Conservation (phyloP, 306 rosid species). For the Lathyrus tuberosus region DNA sequence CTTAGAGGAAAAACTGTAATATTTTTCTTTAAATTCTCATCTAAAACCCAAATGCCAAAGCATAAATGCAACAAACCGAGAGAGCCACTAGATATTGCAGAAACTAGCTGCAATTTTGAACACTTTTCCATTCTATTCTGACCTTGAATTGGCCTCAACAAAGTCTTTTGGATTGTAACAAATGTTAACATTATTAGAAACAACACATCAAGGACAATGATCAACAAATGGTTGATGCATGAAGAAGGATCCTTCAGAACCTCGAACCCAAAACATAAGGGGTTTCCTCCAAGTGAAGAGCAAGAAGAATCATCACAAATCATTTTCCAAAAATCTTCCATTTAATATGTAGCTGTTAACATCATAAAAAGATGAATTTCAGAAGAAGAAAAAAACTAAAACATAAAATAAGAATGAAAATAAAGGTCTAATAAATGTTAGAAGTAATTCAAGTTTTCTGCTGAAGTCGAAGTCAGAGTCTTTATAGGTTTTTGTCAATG, state of each 20-base stretch:
- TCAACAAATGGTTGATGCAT: conserved; percentile 52
- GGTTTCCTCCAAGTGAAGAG: conserved; percentile 29
- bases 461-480: too few relatives aligned
- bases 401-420: too few relatives aligned
- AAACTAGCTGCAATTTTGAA: conserved; percentile 45
- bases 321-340: conserved; percentile 53
- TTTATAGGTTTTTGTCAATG: too few relatives aligned
- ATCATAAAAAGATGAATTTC: too few relatives aligned
- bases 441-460: too few relatives aligned
- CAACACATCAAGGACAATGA: conserved; percentile 46
- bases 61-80: conserved; percentile 56
- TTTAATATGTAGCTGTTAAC: background rate
- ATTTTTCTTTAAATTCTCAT: conserved; percentile 49
- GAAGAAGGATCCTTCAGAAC: conserved; percentile 55
- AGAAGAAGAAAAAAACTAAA: too few relatives aligned
- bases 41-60: conserved; percentile 56
- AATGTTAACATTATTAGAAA: conserved; percentile 49
- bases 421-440: too few relatives aligned
- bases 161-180: conserved; percentile 43
- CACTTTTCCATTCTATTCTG: conserved; percentile 24
- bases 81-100: conserved; percentile 49
- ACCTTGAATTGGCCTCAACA: conserved; percentile 23
- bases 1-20: conserved; percentile 51
- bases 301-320: conserved; percentile 54
- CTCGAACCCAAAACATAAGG: conserved; percentile 37